A percentile compares a stretch with the other conserved stretches of the same genome.
Conservation (phyloP, 352 stramenopile species). For the Globisporangium lucens region DNA sequence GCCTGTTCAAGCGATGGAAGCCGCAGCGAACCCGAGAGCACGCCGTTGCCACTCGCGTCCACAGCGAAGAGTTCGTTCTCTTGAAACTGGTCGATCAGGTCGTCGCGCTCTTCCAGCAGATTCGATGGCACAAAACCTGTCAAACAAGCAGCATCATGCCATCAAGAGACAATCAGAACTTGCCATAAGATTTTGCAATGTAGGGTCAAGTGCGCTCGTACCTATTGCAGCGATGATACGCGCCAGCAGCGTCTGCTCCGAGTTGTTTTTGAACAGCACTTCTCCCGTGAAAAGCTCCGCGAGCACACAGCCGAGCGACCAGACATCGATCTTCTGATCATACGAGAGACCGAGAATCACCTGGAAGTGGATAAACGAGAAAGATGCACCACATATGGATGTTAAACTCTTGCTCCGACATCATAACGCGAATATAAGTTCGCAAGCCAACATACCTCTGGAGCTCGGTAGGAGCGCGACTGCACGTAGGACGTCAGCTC, state of each 20-base stretch:
- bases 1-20: constrained; percentile 52
- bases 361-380: constrained; percentile 15
- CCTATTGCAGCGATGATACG: constrained; percentile 83
- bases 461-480: constrained; percentile 95
- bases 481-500: constrained; percentile 98
- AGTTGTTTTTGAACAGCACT: constrained; percentile 87
- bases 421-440: neutral
- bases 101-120: constrained; percentile 46
- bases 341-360: constrained; percentile 96
- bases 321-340: constrained; percentile 86
- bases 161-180: neutral
- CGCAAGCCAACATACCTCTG: constrained; percentile 84
- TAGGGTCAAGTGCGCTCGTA: constrained; percentile 17
- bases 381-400: neutral
- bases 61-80: constrained; percentile 56
- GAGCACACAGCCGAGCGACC: constrained; percentile 87
- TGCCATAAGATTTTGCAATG: neutral
- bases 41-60: constrained; percentile 45
- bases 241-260: constrained; percentile 91
- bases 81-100: constrained; percentile 52
- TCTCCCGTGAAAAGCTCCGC: constrained; percentile 87
- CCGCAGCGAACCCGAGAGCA: constrained; percentile 29
- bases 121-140: constrained; percentile 62
- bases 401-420: neutral
- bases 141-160: neutral